Conservation (phyloP, 257 asterid species). For the Dorcoceras hygrometricum region DNA sequence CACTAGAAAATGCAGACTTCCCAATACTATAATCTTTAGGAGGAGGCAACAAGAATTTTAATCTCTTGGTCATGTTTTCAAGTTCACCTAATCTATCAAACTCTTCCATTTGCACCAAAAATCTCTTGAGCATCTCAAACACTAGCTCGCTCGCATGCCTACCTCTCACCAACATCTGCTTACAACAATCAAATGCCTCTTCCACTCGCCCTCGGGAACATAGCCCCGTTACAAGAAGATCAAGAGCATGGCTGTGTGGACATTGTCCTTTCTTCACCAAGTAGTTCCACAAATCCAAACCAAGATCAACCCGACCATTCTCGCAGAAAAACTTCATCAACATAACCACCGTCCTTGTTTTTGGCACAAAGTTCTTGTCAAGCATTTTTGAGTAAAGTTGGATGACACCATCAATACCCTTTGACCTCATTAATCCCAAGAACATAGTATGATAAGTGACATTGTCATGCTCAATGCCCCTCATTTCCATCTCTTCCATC, state of each 20-base stretch:
- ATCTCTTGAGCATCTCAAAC: constrained; percentile 54
- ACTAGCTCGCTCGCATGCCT: constrained; percentile 53
- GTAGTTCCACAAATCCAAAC: constrained; percentile 71
- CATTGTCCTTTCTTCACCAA: constrained; percentile 73
- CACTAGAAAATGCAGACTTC: neutral
- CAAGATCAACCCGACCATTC: constrained; percentile 56
- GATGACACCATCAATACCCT: constrained; percentile 47
- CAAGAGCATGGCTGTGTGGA: constrained; percentile 77
- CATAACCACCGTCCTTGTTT: constrained; percentile 62
- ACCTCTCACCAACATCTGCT: constrained; percentile 74
- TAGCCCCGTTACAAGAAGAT: constrained; percentile 73
- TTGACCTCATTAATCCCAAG: constrained; percentile 59
- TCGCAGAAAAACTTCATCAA: constrained; percentile 76
- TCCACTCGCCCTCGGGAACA: constrained; percentile 74
- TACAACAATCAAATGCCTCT: constrained; percentile 63
- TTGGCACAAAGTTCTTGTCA: constrained; percentile 55
- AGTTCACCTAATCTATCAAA: constrained; percentile 41
- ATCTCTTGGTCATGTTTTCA: constrained; percentile 39
- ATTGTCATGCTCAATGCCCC: constrained; percentile 50
- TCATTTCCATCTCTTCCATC: constrained; percentile 66
- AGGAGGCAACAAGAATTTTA: constrained; percentile 51
- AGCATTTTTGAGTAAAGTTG: constrained; percentile 59
- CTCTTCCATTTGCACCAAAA: constrained; percentile 46
- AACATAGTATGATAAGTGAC: constrained; percentile 76
- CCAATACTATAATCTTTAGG: constrained; percentile 22